These are phyloP conservation scores for Metahyphopichia silvanorum DNA, from an alignment of 805 yeast species.

Conservation along the genomic window DNA sequence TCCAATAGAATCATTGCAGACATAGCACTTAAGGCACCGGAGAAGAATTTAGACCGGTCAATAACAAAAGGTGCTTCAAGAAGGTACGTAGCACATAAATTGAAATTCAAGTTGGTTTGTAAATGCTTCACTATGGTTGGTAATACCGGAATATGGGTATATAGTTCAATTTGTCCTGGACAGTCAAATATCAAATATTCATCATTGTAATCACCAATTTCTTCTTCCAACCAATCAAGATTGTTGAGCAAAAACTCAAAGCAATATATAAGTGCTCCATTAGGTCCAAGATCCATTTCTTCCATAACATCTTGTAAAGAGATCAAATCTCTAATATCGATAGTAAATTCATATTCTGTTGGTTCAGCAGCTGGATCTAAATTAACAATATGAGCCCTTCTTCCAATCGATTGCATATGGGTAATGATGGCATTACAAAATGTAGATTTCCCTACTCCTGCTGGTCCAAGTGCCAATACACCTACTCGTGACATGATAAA, in stretches of 20 bases:
- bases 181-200: slow-evolving; percentile 94
- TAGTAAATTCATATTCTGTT: slow-evolving; percentile 83
- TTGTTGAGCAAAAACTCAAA: slow-evolving; percentile 88
- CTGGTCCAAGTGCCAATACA: slow-evolving; percentile 91
- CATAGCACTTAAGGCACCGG: slow-evolving; percentile 97
- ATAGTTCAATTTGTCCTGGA: slow-evolving; percentile 95
- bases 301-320: slow-evolving; percentile 94
- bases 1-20: slow-evolving; percentile 95
- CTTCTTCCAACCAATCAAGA: slow-evolving; percentile 96
- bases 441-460: slow-evolving; percentile 94
- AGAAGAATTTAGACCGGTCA: slow-evolving; percentile 87
- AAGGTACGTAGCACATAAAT: slow-evolving; percentile 87
- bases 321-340: slow-evolving; percentile 87
- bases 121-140: slow-evolving; percentile 88
- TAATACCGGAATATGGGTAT: slow-evolving; percentile 89
- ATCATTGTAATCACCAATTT: slow-evolving; percentile 92
- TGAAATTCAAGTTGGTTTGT: slow-evolving; percentile 74
- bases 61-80: slow-evolving; percentile 92
- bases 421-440: slow-evolving; percentile 86
- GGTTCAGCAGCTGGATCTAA: slow-evolving; percentile 98
- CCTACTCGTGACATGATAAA: slow-evolving; percentile 89
- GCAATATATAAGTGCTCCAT: slow-evolving; percentile 91
- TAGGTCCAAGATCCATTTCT: slow-evolving; percentile 89
- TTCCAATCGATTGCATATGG: slow-evolving; percentile 85
- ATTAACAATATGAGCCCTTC: slow-evolving; percentile 92